Conservation (phyloP, 1,139 yeast species). For the Taiozyma onychis region DNA sequence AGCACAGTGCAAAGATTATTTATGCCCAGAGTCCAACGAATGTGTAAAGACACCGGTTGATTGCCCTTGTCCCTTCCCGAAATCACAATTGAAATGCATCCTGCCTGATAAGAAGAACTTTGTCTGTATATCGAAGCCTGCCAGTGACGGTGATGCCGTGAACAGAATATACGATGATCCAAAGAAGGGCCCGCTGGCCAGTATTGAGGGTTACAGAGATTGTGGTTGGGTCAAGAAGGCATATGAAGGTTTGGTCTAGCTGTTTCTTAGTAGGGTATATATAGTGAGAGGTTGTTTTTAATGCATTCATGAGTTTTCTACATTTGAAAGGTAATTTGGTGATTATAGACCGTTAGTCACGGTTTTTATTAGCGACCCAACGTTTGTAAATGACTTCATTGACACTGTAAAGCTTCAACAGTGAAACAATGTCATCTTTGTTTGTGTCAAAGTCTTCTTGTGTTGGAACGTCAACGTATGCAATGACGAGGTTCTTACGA, state of each 20-base stretch:
- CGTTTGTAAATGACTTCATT: conserved; percentile 66
- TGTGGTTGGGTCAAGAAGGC: conserved; percentile 72
- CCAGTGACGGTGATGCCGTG: conserved; percentile 35
- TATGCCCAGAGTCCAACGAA: conserved; percentile 76
- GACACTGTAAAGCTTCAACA: conserved; percentile 41
- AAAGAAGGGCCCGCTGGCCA: conserved; percentile 47
- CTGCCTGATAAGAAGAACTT: conserved; percentile 60
- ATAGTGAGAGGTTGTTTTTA: not conserved
- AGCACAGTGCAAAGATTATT: conserved; percentile 55
- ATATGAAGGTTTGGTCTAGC: conserved; percentile 37
- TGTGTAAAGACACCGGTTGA: conserved; percentile 67
- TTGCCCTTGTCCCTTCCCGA: conserved; percentile 90
- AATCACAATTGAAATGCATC: conserved; percentile 75
- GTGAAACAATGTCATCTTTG: conserved; percentile 26
- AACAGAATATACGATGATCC: conserved; percentile 42
- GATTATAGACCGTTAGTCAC: conserved; percentile 42
- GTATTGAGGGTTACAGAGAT: conserved; percentile 53
- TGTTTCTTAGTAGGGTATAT: not conserved
- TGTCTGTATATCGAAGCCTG: conserved; percentile 78
- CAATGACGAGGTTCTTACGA: conserved; percentile 66
- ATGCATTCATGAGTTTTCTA: not conserved
- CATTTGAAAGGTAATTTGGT: not conserved
- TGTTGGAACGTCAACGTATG: conserved; percentile 54
- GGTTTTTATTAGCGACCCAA: conserved; percentile 80
- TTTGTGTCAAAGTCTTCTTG: conserved; percentile 27